These are phyloP conservation scores for Boletus sp. DNA, from an alignment of 768 basidiomycete genomes.

Conservation along the genomic window DNA sequence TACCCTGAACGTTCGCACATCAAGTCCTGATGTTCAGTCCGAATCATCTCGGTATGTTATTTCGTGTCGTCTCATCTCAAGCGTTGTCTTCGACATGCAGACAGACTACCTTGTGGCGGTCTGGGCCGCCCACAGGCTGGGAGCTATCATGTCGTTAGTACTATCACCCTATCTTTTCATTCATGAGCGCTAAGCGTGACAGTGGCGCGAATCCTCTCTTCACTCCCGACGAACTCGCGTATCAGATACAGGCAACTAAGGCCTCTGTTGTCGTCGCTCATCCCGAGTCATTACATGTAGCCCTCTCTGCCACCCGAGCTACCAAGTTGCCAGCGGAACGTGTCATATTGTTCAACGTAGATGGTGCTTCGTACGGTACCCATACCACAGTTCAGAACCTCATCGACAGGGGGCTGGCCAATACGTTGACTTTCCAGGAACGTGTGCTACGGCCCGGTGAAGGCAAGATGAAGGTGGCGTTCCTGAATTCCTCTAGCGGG, in stretches of 20 bases:
- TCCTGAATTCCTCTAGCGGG: slow-evolving; percentile 71
- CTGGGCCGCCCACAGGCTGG: slow-evolving; percentile 56
- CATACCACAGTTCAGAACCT: slow-evolving; percentile 46
- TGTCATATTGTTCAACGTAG: slow-evolving; percentile 41
- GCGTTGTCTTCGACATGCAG: neutral
- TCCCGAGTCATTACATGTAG: slow-evolving; percentile 42
- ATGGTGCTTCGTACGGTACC: slow-evolving; percentile 6
- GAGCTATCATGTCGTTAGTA: slow-evolving; percentile 58
- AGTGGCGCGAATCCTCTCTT: slow-evolving; percentile 66
- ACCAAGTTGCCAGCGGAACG: slow-evolving; percentile 43
- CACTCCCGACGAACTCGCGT: slow-evolving; percentile 53
- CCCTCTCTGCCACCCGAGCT: slow-evolving; percentile 43
- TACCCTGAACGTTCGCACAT: slow-evolving; percentile 4
- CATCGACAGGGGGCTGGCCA: slow-evolving; percentile 46
- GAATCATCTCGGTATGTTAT: slow-evolving; percentile 58
- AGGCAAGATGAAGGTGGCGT: slow-evolving; percentile 66
- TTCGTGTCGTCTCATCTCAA: neutral
- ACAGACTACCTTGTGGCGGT: slow-evolving; percentile 55
- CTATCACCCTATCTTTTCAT: neutral
- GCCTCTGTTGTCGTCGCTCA: slow-evolving; percentile 50
- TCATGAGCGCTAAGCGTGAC: neutral
- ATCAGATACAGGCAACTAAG: slow-evolving; percentile 52
- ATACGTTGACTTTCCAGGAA: slow-evolving; percentile 45
- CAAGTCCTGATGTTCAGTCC: slow-evolving; percentile 64
- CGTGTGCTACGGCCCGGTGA: slow-evolving; percentile 54